These are phyloP conservation scores for Lipomyces orientalis DNA, from an alignment of 805 yeast species.

Conservation along the genomic window DNA sequence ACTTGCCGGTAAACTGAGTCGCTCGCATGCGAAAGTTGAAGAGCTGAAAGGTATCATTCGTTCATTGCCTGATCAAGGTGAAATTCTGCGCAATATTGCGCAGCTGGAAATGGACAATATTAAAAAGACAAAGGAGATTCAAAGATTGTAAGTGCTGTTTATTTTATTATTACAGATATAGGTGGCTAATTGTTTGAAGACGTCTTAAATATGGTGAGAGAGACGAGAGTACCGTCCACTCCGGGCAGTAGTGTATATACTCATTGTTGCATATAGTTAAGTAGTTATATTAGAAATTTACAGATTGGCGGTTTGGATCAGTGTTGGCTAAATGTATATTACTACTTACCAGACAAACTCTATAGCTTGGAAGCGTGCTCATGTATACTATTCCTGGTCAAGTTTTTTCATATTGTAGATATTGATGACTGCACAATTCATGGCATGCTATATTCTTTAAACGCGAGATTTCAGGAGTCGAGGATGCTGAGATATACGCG, in stretches of 20 bases:
- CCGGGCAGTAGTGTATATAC: background rate
- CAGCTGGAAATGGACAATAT: constrained; percentile 21
- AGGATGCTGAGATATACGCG: background rate
- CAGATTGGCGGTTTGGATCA: background rate
- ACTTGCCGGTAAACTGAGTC: constrained; percentile 6
- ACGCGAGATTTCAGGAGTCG: background rate
- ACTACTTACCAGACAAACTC: background rate
- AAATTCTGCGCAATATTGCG: constrained; percentile 18
- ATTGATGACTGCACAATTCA: background rate
- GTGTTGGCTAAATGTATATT: too few relatives aligned
- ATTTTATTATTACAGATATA: background rate
- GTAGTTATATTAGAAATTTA: background rate
- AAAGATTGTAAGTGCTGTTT: constrained; percentile 12
- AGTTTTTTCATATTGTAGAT: background rate
- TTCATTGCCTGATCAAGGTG: constrained; percentile 31
- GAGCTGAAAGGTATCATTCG: constrained; percentile 23
- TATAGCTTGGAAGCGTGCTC: background rate
- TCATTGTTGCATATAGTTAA: background rate
- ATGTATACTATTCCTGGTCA: background rate
- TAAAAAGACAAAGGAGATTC: constrained; percentile 23
- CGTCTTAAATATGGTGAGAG: background rate
- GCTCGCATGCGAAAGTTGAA: constrained; percentile 17
- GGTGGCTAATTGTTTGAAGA: background rate
- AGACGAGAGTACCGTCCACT: background rate
- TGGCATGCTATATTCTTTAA: too few relatives aligned